Percentiles rank a stretch among this genome's conserved stretches.
These are phyloP conservation scores for Solanum sparsipilum DNA, from an alignment of 257 asterid species.

Conservation along the genomic window DNA sequence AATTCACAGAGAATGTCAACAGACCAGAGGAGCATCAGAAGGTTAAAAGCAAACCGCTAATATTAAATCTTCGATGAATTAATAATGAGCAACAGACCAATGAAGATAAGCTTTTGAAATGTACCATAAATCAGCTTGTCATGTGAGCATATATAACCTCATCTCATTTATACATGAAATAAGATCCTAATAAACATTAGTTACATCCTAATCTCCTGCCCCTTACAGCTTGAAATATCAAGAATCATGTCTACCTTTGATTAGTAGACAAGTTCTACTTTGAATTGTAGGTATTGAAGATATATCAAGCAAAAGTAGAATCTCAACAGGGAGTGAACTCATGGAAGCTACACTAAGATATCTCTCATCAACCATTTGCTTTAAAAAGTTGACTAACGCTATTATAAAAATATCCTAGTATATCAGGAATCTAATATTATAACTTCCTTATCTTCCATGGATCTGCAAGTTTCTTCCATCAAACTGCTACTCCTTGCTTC, in stretches of 20 bases:
- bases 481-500: conserved; percentile 1
- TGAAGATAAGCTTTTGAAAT: neutral
- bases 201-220: neutral
- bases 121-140: neutral
- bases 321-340: neutral
- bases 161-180: neutral
- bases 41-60: neutral
- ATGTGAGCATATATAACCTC: neutral
- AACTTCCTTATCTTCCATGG: neutral
- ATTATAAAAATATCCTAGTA: neutral
- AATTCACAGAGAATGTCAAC: neutral
- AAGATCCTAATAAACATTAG: neutral
- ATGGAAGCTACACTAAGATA: neutral
- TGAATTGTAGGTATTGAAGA: neutral
- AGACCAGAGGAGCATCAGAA: neutral
- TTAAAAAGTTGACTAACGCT: neutral
- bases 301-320: neutral
- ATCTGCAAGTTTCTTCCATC: conserved; percentile 19
- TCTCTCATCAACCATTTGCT: neutral
- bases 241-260: neutral
- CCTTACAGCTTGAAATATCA: neutral
- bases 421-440: neutral
- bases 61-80: neutral
- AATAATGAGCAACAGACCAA: neutral
- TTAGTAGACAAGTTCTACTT: neutral